These are phyloP conservation scores for Dactylellina drechsleri DNA, from an alignment of 2,329 filamentous ascomycete species.

Conservation along the genomic window DNA sequence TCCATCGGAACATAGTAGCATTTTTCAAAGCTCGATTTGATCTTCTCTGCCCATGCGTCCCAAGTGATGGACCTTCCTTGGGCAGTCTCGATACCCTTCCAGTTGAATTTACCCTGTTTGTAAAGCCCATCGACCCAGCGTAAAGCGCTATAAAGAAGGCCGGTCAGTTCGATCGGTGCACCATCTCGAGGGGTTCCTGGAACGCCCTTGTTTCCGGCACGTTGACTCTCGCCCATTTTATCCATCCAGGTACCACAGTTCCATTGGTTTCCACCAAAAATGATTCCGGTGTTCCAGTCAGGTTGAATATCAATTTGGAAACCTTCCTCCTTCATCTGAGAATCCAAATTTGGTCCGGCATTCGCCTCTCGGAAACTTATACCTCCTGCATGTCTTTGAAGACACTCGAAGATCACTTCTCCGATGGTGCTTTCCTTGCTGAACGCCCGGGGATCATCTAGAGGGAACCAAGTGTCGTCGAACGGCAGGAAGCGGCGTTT, in stretches of 20 bases:
- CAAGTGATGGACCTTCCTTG: constrained; percentile 74
- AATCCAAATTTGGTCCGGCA: constrained; percentile 85
- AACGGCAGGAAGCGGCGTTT: constrained; percentile 90
- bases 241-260: constrained; percentile 99
- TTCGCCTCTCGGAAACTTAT: constrained; percentile 95
- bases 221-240: constrained; percentile 99
- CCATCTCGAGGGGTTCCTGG: constrained; percentile 97
- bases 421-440: constrained; percentile 83
- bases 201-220: constrained; percentile 88
- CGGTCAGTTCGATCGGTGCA: constrained; percentile 93
- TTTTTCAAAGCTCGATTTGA: constrained; percentile 88
- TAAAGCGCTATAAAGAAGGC: constrained; percentile 88
- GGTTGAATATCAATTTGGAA: constrained; percentile 81
- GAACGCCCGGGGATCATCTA: constrained; percentile 84
- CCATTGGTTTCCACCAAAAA: constrained; percentile 91
- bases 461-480: constrained; percentile 91
- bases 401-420: constrained; percentile 89
- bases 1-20: constrained; percentile 86
- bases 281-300: constrained; percentile 88
- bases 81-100: constrained; percentile 75
- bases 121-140: constrained; percentile 79
- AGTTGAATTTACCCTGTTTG: constrained; percentile 75
- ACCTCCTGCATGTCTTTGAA: constrained; percentile 89
- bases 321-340: constrained; percentile 89
- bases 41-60: constrained; percentile 78